These are phyloP conservation scores for Myriosclerotinia duriaeana DNA, from an alignment of 2,329 filamentous ascomycete genomes.

Conservation along the genomic window DNA sequence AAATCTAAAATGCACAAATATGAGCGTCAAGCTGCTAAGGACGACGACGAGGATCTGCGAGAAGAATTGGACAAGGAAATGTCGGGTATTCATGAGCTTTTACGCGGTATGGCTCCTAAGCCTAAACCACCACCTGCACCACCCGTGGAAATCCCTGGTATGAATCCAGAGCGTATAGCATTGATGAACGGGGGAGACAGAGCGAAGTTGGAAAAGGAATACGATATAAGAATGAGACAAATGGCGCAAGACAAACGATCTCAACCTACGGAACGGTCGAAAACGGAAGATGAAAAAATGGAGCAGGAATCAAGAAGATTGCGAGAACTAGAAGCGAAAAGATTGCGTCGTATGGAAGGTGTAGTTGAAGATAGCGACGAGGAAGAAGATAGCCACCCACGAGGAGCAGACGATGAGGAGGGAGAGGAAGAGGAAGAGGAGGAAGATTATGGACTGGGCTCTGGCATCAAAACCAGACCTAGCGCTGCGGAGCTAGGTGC, in stretches of 20 bases:
- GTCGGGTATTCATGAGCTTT: constrained; percentile 69
- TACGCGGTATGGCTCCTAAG: constrained; percentile 58
- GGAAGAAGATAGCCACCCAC: constrained; percentile 44
- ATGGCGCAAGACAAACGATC: constrained; percentile 82
- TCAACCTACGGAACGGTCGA: constrained; percentile 80
- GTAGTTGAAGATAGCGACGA: constrained; percentile 69
- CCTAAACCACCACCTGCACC: constrained; percentile 45
- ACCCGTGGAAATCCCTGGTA: constrained; percentile 44
- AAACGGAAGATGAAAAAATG: constrained; percentile 83
- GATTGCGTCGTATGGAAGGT: constrained; percentile 83
- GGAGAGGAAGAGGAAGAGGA: constrained; percentile 55
- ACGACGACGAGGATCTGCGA: constrained; percentile 86
- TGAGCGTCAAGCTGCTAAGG: constrained; percentile 87
- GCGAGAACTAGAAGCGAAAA: constrained; percentile 78
- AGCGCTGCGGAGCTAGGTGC: constrained; percentile 62
- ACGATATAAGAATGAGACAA: constrained; percentile 79
- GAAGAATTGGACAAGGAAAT: constrained; percentile 83
- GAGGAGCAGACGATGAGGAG: constrained; percentile 7
- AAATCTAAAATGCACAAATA: constrained; percentile 97
- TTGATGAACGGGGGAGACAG: constrained; percentile 61
- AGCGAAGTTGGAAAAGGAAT: constrained; percentile 75
- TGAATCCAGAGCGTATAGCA: constrained; percentile 64
- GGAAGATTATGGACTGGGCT: constrained; percentile 60
- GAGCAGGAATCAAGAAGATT: constrained; percentile 75
- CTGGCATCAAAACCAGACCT: constrained; percentile 54